Conservation (phyloP, 768 basidiomycete genomes). For the Solioccasus polychromus region DNA sequence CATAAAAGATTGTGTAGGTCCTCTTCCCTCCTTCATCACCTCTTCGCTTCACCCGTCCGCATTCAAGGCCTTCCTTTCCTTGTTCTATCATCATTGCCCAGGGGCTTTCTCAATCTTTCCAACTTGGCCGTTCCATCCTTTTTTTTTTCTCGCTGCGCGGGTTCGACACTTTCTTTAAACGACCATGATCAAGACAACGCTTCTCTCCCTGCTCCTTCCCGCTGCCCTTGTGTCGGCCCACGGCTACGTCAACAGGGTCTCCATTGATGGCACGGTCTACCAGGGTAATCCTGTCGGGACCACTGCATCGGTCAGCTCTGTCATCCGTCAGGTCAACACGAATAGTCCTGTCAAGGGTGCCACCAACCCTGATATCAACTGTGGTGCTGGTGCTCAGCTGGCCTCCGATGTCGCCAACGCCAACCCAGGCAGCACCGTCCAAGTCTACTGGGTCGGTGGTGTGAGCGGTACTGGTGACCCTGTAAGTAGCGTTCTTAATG, state of each 20-base stretch:
- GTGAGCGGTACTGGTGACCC: constrained; percentile 33
- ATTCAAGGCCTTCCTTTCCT: too few species aligned
- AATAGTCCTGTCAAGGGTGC: constrained; percentile 55
- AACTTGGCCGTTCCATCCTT: constrained; percentile 7
- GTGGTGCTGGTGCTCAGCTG: constrained; percentile 49
- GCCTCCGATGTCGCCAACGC: constrained; percentile 49
- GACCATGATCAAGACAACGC: constrained; percentile 14
- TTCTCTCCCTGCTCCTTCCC: constrained; percentile 20
- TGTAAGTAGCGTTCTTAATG: constrained; percentile 19
- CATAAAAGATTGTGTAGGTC: too few species aligned
- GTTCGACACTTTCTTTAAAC: not conserved
- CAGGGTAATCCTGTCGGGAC: constrained; percentile 31
- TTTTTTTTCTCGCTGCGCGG: constrained; percentile 31
- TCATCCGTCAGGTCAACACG: constrained; percentile 42
- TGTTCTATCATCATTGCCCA: too few species aligned
- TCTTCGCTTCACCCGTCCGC: too few species aligned
- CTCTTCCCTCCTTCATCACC: too few species aligned
- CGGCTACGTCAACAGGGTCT: constrained; percentile 25
- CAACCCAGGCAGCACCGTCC: constrained; percentile 54
- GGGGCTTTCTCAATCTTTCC: constrained; percentile 1
- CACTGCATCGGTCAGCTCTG: constrained; percentile 25
- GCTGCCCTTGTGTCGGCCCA: constrained; percentile 27
- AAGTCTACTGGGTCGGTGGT: constrained; percentile 50
- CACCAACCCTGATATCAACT: constrained; percentile 51
- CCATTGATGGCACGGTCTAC: constrained; percentile 28